Evolutionary conservation across 345 rosid species (phyloP), one percentile per base, ranked within the genome.

Genomic region (Iberis pinnata): DNA sequence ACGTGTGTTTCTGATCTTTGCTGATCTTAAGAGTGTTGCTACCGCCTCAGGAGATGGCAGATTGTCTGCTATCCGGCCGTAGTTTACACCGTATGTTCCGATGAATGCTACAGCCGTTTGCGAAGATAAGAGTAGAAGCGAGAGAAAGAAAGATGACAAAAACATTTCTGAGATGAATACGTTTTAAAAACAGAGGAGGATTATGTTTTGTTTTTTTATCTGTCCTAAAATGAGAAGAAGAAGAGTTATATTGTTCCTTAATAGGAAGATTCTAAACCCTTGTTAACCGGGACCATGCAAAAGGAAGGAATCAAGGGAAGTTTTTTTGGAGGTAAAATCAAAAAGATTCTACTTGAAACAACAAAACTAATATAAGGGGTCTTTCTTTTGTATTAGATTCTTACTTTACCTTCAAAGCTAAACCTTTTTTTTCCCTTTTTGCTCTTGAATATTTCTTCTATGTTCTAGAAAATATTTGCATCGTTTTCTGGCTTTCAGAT

Each of bases 11-110:
- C 70, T 88, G 4, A 88, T 73, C 81, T 80, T 92, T 24, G 93
- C 84, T 2, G 84, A 81, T 68, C 67, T 83, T 18, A 92, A 88
- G 29, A 92, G n/a, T n/a, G n/a, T n/a, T n/a, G n/a, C n/a, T n/a
- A n/a, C n/a, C n/a, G n/a, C n/a, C n/a, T n/a, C n/a, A n/a, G n/a
- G n/a, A n/a, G 75, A 1, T 0, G 89, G 96, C 53, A 92, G 67
- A 55, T 92, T 85, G 53, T 92, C 75, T 0, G 86, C 95, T 53
- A 92, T 75, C 56, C 80, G n/a, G 73, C 98, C 98, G 33, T 92
- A 88, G 70, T 86, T 88, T 46, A 92, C 79, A 18, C 97, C 98
- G 59, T 83, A 92, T 8, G 93, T 92, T 53, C 98, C 90, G 4
- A 49, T 68, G 64, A 78, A 81, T n/a, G 83, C 89, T 17, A 70